Percentiles rank a stretch among this genome's conserved stretches.
Conservation (phyloP, 1,284 basidiomycete genomes). For the Austropuccinia psidii region DNA sequence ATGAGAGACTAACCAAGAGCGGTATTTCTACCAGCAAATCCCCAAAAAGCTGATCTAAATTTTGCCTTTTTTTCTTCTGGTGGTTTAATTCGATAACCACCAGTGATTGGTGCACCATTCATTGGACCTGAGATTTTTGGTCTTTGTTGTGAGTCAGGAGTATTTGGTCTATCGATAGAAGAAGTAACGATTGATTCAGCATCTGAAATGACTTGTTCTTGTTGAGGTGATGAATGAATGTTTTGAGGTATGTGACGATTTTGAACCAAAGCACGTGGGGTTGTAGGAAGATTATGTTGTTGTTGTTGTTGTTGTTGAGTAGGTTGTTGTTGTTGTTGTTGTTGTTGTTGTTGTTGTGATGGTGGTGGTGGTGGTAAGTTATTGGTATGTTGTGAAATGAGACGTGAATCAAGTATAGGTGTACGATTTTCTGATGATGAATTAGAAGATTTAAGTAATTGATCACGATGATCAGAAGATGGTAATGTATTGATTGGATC, state of each 20-base stretch:
- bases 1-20: neutral
- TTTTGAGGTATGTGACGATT: conserved; percentile 44
- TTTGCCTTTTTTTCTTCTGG: conserved; percentile 40
- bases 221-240: conserved; percentile 52
- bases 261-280: conserved; percentile 50
- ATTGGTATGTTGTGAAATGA: neutral
- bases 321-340: too few species aligned
- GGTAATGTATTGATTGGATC: too few species aligned
- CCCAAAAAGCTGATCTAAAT: conserved; percentile 34
- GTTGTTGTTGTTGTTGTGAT: neutral
- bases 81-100: conserved; percentile 69
- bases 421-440: too few species aligned
- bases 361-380: neutral
- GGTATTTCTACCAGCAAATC: conserved; percentile 13
- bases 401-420: too few species aligned
- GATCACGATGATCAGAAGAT: too few species aligned
- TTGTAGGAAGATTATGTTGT: conserved; percentile 57
- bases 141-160: conserved; percentile 47
- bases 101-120: conserved; percentile 73
- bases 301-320: conserved; percentile 41
- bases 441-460: too few species aligned
- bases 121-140: conserved; percentile 83
- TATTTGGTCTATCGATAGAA: conserved; percentile 56
- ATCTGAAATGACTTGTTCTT: conserved; percentile 53
- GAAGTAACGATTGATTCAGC: conserved; percentile 52